Evolutionary conservation across 768 basidiomycete genomes (phyloP).

Genomic region (Pleurotus eryngii): DNA sequence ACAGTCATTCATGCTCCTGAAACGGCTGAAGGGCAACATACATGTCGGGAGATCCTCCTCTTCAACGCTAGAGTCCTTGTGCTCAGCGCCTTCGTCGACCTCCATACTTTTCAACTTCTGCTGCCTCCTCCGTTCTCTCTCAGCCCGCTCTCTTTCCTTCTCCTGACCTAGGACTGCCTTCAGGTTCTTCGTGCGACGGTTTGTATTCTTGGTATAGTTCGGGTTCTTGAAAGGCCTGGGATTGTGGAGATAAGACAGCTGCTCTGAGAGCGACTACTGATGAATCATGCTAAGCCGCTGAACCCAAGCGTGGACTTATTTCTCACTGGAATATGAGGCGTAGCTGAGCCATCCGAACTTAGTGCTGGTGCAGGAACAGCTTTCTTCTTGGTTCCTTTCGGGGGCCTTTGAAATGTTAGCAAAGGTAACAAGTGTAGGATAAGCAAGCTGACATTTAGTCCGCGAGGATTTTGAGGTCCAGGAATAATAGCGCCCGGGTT

Average conservation of each 20-base stretch:
- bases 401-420: slow-evolving; percentile 31
- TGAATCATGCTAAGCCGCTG: neutral
- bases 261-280: slow-evolving; percentile 64
- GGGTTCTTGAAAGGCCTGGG: slow-evolving; percentile 80
- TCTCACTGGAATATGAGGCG: slow-evolving; percentile 40
- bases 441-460: too few species aligned
- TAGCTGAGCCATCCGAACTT: slow-evolving; percentile 42
- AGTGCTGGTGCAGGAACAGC: slow-evolving; percentile 21
- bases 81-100: slow-evolving; percentile 39
- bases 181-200: slow-evolving; percentile 73
- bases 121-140: slow-evolving; percentile 54
- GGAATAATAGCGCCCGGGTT: too few species aligned
- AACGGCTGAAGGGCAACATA: slow-evolving; percentile 26
- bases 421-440: too few species aligned
- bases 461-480: neutral
- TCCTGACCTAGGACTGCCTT: slow-evolving; percentile 79
- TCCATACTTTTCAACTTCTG: slow-evolving; percentile 54
- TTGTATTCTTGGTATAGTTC: slow-evolving; percentile 64
- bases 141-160: slow-evolving; percentile 69
- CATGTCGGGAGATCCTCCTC: slow-evolving; percentile 74
- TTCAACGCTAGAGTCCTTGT: slow-evolving; percentile 10
- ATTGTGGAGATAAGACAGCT: slow-evolving; percentile 66
- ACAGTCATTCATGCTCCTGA: neutral
- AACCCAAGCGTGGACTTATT: neutral
- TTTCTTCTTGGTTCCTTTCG: slow-evolving; percentile 39